Evolutionary conservation across 306 rosid species (phyloP).

Genomic region (Ziziphus jujuba): DNA sequence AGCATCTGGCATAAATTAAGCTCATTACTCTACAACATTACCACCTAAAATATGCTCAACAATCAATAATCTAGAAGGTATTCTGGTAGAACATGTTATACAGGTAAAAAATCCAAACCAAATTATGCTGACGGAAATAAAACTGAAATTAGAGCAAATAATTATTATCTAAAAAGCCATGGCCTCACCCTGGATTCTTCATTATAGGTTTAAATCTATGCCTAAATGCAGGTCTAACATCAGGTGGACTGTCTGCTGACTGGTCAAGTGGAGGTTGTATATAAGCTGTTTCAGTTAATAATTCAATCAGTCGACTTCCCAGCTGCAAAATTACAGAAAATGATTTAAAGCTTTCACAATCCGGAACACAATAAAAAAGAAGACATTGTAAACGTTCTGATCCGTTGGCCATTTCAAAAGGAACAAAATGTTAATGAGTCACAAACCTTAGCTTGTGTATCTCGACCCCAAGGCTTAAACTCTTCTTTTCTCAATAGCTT

Average conservation of each 20-base stretch:
- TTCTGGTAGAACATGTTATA: background rate
- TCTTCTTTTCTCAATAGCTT: slow-evolving; percentile 58
- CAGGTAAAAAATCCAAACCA: background rate
- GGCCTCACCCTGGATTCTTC: slow-evolving; percentile 57
- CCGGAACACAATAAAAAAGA: slow-evolving; percentile 1
- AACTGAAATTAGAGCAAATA: slow-evolving; percentile 6
- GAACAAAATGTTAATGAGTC: background rate
- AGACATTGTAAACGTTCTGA: background rate
- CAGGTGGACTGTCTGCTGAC: slow-evolving; percentile 68
- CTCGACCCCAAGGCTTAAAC: slow-evolving; percentile 70
- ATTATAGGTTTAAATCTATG: slow-evolving; percentile 59
- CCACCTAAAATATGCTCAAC: slow-evolving; percentile 16
- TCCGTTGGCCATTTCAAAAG: background rate
- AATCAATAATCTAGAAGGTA: slow-evolving; percentile 6
- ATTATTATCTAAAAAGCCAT: background rate
- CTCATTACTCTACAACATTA: slow-evolving; percentile 4
- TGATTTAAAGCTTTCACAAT: slow-evolving; percentile 17
- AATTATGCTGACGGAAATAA: background rate
- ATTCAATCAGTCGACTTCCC: slow-evolving; percentile 70
- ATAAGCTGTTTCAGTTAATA: slow-evolving; percentile 73
- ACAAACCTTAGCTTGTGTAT: slow-evolving; percentile 75
- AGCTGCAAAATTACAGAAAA: slow-evolving; percentile 57
- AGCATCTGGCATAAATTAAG: slow-evolving; percentile 1
- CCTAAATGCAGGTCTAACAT: slow-evolving; percentile 81
- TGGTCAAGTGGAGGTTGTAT: slow-evolving; percentile 72